Conservation (phyloP, 2,329 filamentous ascomycete species). For the Claviceps africana region DNA sequence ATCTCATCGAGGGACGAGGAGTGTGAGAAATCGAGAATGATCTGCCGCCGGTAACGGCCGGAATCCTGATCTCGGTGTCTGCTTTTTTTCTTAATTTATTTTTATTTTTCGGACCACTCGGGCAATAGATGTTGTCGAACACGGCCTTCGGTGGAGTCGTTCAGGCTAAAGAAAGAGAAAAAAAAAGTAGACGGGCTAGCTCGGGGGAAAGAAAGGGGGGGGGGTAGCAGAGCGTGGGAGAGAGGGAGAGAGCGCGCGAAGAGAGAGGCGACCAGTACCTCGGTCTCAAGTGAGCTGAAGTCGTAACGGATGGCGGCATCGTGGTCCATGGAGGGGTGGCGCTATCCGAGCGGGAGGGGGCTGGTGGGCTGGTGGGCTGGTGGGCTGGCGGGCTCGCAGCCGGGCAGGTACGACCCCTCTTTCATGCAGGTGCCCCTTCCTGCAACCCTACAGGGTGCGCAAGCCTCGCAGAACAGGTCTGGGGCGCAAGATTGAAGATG, state of each 20-base stretch:
- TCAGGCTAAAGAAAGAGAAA: background rate
- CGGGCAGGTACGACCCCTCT: background rate
- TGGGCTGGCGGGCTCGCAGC: too few species aligned
- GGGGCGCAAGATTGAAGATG: too few species aligned
- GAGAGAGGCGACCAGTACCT: too few species aligned
- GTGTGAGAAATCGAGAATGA: background rate
- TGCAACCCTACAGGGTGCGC: background rate
- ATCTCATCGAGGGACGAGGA: background rate
- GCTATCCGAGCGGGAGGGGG: background rate
- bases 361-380: too few species aligned
- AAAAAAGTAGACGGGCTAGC: too few species aligned
- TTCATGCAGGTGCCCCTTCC: background rate
- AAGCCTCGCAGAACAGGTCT: too few species aligned
- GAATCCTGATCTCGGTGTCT: background rate
- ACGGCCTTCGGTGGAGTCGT: background rate
- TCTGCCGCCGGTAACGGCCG: background rate
- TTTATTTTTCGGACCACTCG: too few species aligned
- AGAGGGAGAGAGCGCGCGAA: background rate
- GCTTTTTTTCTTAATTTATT: too few species aligned
- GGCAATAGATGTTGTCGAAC: background rate
- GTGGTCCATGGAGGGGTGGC: background rate
- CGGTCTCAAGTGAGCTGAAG: background rate
- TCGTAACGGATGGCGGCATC: background rate
- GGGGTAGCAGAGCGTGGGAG: background rate
- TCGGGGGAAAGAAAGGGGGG: background rate